Evolutionary conservation across 1,284 basidiomycete species (phyloP), one percentile per base, ranked within the genome.

Genomic region (Fomitopsis betulina): DNA sequence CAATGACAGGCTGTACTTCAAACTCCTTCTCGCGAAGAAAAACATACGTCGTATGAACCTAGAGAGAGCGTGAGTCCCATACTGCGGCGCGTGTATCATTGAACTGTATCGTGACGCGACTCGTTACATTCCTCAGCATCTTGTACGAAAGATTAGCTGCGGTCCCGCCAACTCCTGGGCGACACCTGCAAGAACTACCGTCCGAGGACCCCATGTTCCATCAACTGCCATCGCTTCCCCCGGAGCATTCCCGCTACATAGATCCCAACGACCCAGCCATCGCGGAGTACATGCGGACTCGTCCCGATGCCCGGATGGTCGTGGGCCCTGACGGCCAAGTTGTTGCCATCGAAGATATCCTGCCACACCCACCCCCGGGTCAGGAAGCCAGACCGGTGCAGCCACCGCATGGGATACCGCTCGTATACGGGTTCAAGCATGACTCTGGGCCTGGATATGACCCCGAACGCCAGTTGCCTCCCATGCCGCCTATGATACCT

Each of bases 11-110:
- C 80, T 94, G 58, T 83, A 90, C 66, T 84, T 88, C 77, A 90
- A 91, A 73, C 84, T 94, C 43, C 76, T 93, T 21, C 80, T 89
- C 66, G 85, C 91, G 50, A 94, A 92, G 73, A 86, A 88, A 65
- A 90, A 86, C 67, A 93, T 96, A 56, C 91, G 94, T 70, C 82
- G 93, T 45, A 87, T 95, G 82, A 88, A 92, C 70, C 79, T 96
- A 59, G 93, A 96, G 72, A 79, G 93, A 76, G 91, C 93, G 93
- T 94, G 68, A 77, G 91, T 85, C 57, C 59, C 13, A 37, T 3
- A 35, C 55, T 58, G 63, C 68, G 45, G 45, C 45, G 63, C 68
- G 47, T 62, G 27, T 60, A 61, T 63, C 56, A 27, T 37, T 56
- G 55, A 57, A 50, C 40, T 25, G 49, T 55, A 37, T 37, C 49